Evolutionary conservation across 805 yeast genomes (phyloP).

Genomic region (Candida ulmi): DNA sequence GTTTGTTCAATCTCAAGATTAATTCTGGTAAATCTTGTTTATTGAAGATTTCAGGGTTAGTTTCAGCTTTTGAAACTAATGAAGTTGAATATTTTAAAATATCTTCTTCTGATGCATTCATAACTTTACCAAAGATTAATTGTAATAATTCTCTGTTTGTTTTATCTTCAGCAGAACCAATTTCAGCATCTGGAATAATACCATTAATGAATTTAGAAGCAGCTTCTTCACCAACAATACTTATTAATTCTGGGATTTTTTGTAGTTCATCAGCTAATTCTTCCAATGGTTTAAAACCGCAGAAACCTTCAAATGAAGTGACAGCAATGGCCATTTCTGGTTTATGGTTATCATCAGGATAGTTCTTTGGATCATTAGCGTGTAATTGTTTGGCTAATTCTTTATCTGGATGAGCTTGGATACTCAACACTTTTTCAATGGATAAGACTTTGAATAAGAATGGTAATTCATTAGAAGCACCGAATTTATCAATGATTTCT

Average conservation of each 20-base stretch:
- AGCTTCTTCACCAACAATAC: conserved; percentile 59
- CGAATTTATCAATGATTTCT: conserved; percentile 57
- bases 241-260: conserved; percentile 71
- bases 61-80: conserved; percentile 60
- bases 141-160: conserved; percentile 64
- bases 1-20: conserved; percentile 71
- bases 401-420: conserved; percentile 98
- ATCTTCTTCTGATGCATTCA: conserved; percentile 68
- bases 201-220: conserved; percentile 48
- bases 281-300: conserved; percentile 91
- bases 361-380: conserved; percentile 80
- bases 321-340: conserved; percentile 99
- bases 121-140: conserved; percentile 71
- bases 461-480: conserved; percentile 69
- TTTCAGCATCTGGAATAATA: conserved; percentile 34
- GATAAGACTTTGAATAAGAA: conserved; percentile 91
- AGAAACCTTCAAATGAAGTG: conserved; percentile 93
- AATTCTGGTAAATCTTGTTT: conserved; percentile 58
- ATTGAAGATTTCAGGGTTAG: conserved; percentile 51
- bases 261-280: conserved; percentile 66
- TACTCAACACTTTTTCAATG: conserved; percentile 85
- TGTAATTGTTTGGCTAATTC: conserved; percentile 71
- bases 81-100: conserved; percentile 54
- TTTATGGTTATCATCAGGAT: conserved; percentile 97
- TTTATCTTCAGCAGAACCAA: conserved; percentile 46